Base-by-base conservation (phyloP, 805 yeast genomes). In the Zygosaccharomyces rouxii region DNA sequence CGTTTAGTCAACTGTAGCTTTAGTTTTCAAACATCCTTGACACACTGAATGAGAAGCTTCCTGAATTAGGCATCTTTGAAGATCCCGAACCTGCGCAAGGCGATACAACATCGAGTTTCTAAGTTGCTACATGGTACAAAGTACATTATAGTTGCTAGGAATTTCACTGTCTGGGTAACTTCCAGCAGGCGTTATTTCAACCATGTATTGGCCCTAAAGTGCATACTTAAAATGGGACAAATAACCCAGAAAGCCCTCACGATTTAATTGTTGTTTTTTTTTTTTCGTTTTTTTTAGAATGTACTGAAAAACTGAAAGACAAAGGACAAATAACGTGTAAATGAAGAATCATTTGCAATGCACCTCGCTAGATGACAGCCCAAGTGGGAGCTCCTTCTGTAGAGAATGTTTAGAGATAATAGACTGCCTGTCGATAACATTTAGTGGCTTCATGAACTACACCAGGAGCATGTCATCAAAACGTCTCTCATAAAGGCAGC, bases 81-180 rank as follows among this genome's bases (percentile, higher is more conserved):
- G n/a, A n/a, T n/a, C n/a, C n/a, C n/a, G n/a, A n/a, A n/a, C n/a
- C n/a, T n/a, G n/a, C n/a, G n/a, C n/a, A n/a, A n/a, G n/a, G n/a
- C n/a, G n/a, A n/a, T n/a, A n/a, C n/a, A n/a, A n/a, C n/a, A n/a
- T n/a, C n/a, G n/a, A n/a, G n/a, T n/a, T n/a, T n/a, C n/a, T n/a
- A 28, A 25, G 37, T 44, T 28, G 7, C 14, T 29, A 13, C 38
- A 10, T 10, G 47, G 47, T 4, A 35, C 30, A n/a, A 44, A 33
- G 3, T 19, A 9, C 9, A 22, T 21, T 7, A 44, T 44, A 5
- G 19, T 44, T 14, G 42, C 41, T 19, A 44, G 28, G 7, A 25
- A 37, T 29, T 33, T 35, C 16, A 44, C 21, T 16, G 37, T 7
- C 13, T 29, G n/a, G 31, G 31, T 29, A 3, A 29, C 31, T 5